Conservation (phyloP, 2,329 filamentous ascomycete species). For the Hymenoscyphus occultus region DNA sequence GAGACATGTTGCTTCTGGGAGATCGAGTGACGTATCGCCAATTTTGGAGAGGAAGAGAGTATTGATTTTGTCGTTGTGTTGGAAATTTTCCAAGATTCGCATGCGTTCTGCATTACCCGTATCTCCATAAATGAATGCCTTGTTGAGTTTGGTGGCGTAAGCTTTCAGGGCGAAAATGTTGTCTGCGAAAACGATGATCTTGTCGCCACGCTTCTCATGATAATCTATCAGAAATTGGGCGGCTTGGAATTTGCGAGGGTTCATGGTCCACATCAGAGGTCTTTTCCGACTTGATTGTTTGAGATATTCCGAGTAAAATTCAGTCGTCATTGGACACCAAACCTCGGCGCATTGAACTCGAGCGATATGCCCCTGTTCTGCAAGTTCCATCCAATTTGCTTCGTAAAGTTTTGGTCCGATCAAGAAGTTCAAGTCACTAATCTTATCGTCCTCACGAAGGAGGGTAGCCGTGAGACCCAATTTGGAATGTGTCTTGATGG, state of each 20-base stretch:
- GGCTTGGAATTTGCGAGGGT: constrained; percentile 93
- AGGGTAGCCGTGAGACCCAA: constrained; percentile 91
- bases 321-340: constrained; percentile 98
- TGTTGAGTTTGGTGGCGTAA: constrained; percentile 79
- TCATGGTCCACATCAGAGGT: constrained; percentile 87
- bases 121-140: constrained; percentile 87
- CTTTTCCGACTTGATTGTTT: constrained; percentile 64
- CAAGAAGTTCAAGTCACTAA: constrained; percentile 92
- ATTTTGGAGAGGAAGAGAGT: constrained; percentile 97
- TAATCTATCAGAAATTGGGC: constrained; percentile 98
- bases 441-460: constrained; percentile 96
- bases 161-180: constrained; percentile 89
- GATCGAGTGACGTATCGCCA: constrained; percentile 94
- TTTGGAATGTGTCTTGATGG: constrained; percentile 93
- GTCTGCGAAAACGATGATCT: constrained; percentile 97
- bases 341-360: constrained; percentile 97
- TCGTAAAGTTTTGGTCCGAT: constrained; percentile 98
- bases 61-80: constrained; percentile 84
- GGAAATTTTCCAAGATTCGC: constrained; percentile 88
- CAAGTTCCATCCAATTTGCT: constrained; percentile 98
- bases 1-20: constrained; percentile 92
- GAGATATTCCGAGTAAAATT: constrained; percentile 95
- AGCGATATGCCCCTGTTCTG: constrained; percentile 94
- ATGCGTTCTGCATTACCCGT: constrained; percentile 84
- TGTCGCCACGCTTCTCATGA: constrained; percentile 90